Evolutionary conservation across 805 yeast genomes (phyloP), one percentile per base, ranked within the genome.

Genomic region (Tetrapisispora arboricola): DNA sequence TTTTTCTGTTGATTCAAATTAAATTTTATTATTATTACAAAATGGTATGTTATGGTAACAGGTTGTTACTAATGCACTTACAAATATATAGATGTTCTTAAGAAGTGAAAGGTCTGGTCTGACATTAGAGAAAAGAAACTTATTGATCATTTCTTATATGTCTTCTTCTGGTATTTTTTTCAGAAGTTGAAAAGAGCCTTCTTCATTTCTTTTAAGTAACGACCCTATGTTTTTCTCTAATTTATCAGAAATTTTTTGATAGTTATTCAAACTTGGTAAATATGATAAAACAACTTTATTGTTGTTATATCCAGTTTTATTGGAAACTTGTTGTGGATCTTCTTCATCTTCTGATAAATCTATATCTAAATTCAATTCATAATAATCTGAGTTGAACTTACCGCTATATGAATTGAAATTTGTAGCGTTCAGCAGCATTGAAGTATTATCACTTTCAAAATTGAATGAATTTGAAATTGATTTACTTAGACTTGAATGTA

Each of bases 391-490:
- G 21, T 24, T 37, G 32, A 39, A 47, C 8, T 30, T 28, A 2
- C 24, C 19, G 8, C 38, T 28, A 15, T 43, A 42, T 18, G 36
- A n/a, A 32, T 42, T 7, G 15, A 20, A 35, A 26, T 28, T 22
- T 7, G 20, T 20, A 29, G 11, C 27, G 10, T 29, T 28, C 6
- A 12, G 15, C 10, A 32, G 4, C 4, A 12, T 15, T 36, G 38
- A 16, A 17, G 6, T 15, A 15, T 15, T 27, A 19, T 36, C 4
- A 26, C 25, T 35, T 12, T 20, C 29, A 20, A 50, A 26, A 12
- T 61, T 61, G 40, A 52, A 54, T 8, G 57, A 51, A 28, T 55
- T 51, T 31, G 54, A 52, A 19, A 59, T 46, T 2, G 61, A 57
- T 37, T 47, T 49, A 27, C 43, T 50, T n/a, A 59, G 44, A 17